Evolutionary conservation across 306 rosid species (phyloP), one percentile per base, ranked within the genome.

Genomic region (Cicer chorassanicum): DNA sequence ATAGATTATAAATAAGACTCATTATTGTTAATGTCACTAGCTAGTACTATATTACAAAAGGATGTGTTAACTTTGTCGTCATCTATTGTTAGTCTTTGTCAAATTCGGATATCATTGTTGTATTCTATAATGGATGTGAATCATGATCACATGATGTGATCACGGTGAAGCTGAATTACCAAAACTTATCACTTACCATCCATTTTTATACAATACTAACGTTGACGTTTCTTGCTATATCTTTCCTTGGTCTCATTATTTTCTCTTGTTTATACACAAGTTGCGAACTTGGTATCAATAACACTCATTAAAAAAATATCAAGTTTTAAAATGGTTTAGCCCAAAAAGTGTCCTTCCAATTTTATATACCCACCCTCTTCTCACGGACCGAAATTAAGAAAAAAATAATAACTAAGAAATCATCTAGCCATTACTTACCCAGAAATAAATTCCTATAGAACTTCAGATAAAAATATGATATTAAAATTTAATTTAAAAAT

Each of bases 1-100:
- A 9, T 51, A 38, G 66, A 65, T 65, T 70, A 70, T 70, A 50
- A 36, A 36, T 38, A 51, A 34, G 12, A 57, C 41, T 11, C 15
- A 29, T 29, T 29, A 29, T 29, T 12, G 60, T 54, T 54, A 18
- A 8, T 18, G 36, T 54, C 60, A 54, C 42, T 59, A 24, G 65
- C 34, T 29, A 29, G 34, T 29, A 29, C 4, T 29, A 29, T 29
- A 29, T 29, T 29, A 2, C 34, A 29, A 29, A 29, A 29, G 34
- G 34, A 0, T 29, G 34, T 2, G 4, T 29, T 29, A 59, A 14
- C n/a, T 14, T 61, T 57, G 24, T 7, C 19, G 1, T 13, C 1
- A 1, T 1, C 7, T 3, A 13, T 8, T 15, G 5, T 11, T 11
- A 29, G 1, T 29, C 42, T 2, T 10, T 57, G 0, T 10, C 24